Base-by-base conservation (phyloP, 169 alveolate genomes). In the Plasmodium gallinaceum region DNA sequence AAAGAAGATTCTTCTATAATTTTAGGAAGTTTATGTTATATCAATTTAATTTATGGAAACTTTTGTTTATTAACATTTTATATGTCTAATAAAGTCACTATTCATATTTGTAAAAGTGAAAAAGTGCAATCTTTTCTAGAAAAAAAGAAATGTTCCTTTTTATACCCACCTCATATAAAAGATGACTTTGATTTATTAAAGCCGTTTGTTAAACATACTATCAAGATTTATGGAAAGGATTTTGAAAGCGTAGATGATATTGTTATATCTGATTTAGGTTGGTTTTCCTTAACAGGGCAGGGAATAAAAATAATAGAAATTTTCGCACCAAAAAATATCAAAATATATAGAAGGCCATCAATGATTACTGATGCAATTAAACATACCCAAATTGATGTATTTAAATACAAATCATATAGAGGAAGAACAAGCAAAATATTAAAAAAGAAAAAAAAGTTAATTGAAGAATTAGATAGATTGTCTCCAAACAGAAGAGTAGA, bases 221-320 rank as follows among this genome's bases (percentile, higher is more conserved):
- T 70, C 10, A 57, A 65, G 7, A 39, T 58, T 7, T 54, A 61
- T 26, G 80, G 70, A 8, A 52, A 52, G 39, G 75, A 68, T 26
- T 69, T 88, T 24, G 83, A 68, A 51, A 85, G 94, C 18, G 58
- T 94, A 32, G 97, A 95, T 78, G 97, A 95, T 86, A 58, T 94
- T 18, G 95, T 93, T 24, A 92, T 95, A 14, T 88, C 96, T 1
- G 97, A 96, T 9, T 85, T 95, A 43, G 95, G 97, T 2, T 95
- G 97, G 97, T 58, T 95, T 26, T 86, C 96, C 16, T 51, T 93
- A 18, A 78, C 88, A 42, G 97, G 97, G 5, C 60, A 74, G 0
- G 97, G 97, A 12, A 85, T 92, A 9, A 95, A 95, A 52, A 78
- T 88, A 5, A 54, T 94, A 2, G 95, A 94, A 65, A 89, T 95